Conservation (phyloP, 1,139 yeast genomes). For the Yamadazyma jaroonii region DNA sequence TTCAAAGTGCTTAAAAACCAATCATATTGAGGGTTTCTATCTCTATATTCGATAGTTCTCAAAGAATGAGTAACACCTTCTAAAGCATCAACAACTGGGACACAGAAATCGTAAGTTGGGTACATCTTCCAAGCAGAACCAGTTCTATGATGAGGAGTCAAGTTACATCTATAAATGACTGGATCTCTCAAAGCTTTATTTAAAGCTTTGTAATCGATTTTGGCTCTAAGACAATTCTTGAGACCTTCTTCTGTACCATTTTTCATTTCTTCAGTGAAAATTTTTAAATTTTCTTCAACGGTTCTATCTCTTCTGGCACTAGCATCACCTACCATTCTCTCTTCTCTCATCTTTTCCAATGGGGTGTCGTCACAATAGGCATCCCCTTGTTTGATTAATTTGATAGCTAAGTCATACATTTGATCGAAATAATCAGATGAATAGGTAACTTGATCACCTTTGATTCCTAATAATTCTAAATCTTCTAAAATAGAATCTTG, state of each 20-base stretch:
- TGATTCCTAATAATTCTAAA: slow-evolving; percentile 81
- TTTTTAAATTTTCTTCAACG: slow-evolving; percentile 82
- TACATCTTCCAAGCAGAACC: slow-evolving; percentile 90
- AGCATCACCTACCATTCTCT: slow-evolving; percentile 92
- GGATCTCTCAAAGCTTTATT: slow-evolving; percentile 97
- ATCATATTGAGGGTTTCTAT: slow-evolving; percentile 95
- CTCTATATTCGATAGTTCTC: slow-evolving; percentile 97
- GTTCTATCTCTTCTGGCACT: slow-evolving; percentile 87
- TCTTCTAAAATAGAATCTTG: slow-evolving; percentile 92
- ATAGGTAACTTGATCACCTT: slow-evolving; percentile 82
- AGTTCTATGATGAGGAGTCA: slow-evolving; percentile 96
- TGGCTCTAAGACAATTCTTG: slow-evolving; percentile 90
- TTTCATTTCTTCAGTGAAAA: slow-evolving; percentile 88
- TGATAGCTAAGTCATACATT: slow-evolving; percentile 82
- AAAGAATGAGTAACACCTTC: slow-evolving; percentile 98
- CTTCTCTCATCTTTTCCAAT: slow-evolving; percentile 92
- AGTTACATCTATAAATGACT: slow-evolving; percentile 92
- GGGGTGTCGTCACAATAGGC: slow-evolving; percentile 98
- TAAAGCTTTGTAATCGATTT: slow-evolving; percentile 82
- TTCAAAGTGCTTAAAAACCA: slow-evolving; percentile 85
- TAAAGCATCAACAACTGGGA: slow-evolving; percentile 87
- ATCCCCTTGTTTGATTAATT: slow-evolving; percentile 88
- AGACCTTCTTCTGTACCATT: slow-evolving; percentile 89
- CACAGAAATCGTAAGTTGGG: slow-evolving; percentile 98
- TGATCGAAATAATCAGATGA: slow-evolving; percentile 90